These are phyloP conservation scores for Pythium aristosporum DNA, from an alignment of 352 stramenopile species.

Conservation along the genomic window DNA sequence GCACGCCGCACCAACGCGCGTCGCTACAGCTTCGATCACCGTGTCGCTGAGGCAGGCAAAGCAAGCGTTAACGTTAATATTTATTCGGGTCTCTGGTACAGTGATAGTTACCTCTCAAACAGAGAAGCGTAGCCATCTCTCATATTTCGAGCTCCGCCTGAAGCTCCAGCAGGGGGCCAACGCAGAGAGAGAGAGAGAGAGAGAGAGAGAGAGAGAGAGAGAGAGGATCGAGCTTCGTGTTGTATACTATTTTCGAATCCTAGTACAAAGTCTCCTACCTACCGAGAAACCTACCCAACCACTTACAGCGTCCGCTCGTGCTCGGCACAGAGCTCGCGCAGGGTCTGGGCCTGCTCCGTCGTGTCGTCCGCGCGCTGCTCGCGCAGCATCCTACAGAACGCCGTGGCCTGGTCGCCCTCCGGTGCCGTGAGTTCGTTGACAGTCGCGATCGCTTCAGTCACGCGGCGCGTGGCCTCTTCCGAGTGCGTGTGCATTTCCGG, in stretches of 20 bases:
- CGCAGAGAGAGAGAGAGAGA: too few relatives aligned
- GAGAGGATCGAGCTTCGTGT: too few relatives aligned
- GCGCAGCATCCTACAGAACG: slow-evolving; percentile 1
- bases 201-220: too few relatives aligned
- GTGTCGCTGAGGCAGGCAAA: too few relatives aligned
- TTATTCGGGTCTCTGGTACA: not conserved
- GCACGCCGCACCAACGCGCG: not conserved
- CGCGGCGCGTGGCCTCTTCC: slow-evolving; percentile 13
- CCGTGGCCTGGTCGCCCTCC: not conserved
- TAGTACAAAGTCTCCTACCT: not conserved
- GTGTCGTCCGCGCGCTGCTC: not conserved
- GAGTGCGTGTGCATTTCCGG: slow-evolving; percentile 17
- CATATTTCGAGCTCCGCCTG: too few relatives aligned
- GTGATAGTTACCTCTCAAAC: not conserved
- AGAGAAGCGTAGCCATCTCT: not conserved
- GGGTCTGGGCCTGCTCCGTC: slow-evolving; percentile 2
- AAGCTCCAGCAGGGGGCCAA: too few relatives aligned
- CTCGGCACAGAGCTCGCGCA: slow-evolving; percentile 8
- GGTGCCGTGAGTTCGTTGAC: slow-evolving; percentile 14
- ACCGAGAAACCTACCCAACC: too few relatives aligned
- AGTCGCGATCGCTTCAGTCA: slow-evolving; percentile 12
- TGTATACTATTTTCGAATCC: too few relatives aligned
- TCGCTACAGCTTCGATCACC: too few relatives aligned
- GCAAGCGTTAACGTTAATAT: too few relatives aligned
- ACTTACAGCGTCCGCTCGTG: slow-evolving; percentile 6